A percentile compares a stretch with the other conserved stretches of the same genome.
Conservation (phyloP, 148 eudicot species). For the Diospyros kaki region DNA sequence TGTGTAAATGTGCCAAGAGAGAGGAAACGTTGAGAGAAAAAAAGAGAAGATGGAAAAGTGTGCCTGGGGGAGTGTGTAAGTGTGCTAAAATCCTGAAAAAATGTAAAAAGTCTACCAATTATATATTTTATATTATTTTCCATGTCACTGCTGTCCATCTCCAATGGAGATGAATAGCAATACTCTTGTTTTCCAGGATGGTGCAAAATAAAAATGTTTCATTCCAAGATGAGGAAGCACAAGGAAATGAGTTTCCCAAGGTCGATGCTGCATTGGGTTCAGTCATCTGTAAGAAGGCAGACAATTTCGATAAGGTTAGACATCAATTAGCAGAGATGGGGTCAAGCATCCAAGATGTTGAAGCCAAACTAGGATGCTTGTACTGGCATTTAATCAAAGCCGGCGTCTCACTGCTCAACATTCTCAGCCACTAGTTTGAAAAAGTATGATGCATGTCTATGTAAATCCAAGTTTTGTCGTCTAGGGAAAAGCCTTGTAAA, state of each 20-base stretch:
- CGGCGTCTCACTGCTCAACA: constrained; percentile 23
- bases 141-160: too few relatives aligned
- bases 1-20: too few relatives aligned
- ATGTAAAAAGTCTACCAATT: too few relatives aligned
- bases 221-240: not conserved
- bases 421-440: constrained; percentile 13
- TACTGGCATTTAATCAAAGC: constrained; percentile 22
- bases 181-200: not conserved
- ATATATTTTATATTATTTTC: too few relatives aligned
- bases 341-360: constrained; percentile 12
- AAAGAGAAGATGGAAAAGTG: too few relatives aligned
- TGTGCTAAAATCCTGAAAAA: too few relatives aligned
- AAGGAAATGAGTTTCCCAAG: constrained; percentile 14
- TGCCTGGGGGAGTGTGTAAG: too few relatives aligned
- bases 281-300: constrained; percentile 13
- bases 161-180: too few relatives aligned
- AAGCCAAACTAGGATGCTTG: constrained; percentile 20
- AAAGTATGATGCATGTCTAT: not conserved
- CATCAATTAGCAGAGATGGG: constrained; percentile 9
- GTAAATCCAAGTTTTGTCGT: not conserved
- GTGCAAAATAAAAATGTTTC: not conserved
- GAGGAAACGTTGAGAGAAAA: too few relatives aligned
- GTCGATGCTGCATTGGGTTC: constrained; percentile 10
- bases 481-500: not conserved
- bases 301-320: not conserved